Evolutionary conservation across 805 yeast species (phyloP).

Genomic region (Saccharomycopsis babjevae): DNA sequence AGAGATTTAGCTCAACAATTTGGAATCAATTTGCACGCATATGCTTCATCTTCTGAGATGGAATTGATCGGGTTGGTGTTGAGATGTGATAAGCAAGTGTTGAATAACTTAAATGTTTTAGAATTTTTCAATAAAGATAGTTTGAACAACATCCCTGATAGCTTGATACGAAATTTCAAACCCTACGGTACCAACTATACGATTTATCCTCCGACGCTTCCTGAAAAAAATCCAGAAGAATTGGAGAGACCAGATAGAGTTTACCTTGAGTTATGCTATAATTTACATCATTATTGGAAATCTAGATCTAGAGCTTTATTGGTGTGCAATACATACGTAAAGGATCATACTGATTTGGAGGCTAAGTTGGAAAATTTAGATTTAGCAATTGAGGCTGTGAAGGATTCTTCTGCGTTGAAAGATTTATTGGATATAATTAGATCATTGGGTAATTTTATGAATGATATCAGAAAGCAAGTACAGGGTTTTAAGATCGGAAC

Average conservation of each 20-base stretch:
- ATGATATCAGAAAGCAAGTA: conserved; percentile 56
- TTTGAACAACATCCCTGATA: conserved; percentile 47
- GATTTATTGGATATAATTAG: conserved; percentile 55
- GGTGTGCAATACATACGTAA: conserved; percentile 45
- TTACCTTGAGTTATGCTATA: conserved; percentile 56
- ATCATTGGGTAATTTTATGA: conserved; percentile 73
- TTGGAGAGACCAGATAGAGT: conserved; percentile 63
- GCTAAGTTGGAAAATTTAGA: conserved; percentile 48
- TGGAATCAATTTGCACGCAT: conserved; percentile 66
- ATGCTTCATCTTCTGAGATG: conserved; percentile 40
- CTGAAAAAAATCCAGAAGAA: conserved; percentile 45
- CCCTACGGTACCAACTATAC: conserved; percentile 51
- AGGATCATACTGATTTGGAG: conserved; percentile 55
- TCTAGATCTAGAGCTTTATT: conserved; percentile 56
- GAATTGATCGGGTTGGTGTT: conserved; percentile 47
- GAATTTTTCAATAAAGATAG: conserved; percentile 67
- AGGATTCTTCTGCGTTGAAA: conserved; percentile 42
- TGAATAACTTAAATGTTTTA: conserved; percentile 45
- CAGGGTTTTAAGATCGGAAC: conserved; percentile 64
- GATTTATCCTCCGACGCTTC: conserved; percentile 26
- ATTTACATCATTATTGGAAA: conserved; percentile 62
- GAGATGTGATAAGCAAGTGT: conserved; percentile 46
- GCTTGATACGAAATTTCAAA: conserved; percentile 43
- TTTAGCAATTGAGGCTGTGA: conserved; percentile 44
- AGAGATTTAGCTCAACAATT: conserved; percentile 71